These are phyloP conservation scores for Pseudozyma hubeiensis DNA, from an alignment of 1,284 basidiomycete species.

Conservation along the genomic window DNA sequence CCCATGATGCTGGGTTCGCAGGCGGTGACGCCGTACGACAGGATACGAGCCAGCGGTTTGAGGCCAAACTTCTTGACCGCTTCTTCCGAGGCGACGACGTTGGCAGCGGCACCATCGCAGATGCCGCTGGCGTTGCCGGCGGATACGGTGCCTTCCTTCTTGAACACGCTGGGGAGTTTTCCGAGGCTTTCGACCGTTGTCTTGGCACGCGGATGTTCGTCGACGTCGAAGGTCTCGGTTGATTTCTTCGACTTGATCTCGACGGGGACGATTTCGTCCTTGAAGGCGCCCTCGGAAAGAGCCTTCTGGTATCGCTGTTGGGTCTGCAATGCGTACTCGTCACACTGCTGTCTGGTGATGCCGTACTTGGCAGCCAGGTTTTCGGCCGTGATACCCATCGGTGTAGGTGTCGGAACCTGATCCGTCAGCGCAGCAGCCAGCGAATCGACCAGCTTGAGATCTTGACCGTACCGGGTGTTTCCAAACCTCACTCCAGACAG, in stretches of 20 bases:
- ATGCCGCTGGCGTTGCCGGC: conserved; percentile 95
- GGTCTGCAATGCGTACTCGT: conserved; percentile 71
- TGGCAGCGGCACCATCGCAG: conserved; percentile 96
- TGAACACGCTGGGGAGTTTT: conserved; percentile 86
- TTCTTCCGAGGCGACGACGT: conserved; percentile 90
- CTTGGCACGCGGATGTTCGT: conserved; percentile 76
- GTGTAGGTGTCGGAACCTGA: conserved; percentile 72
- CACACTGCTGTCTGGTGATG: conserved; percentile 87
- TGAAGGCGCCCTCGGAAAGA: conserved; percentile 70
- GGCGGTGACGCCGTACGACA: conserved; percentile 75
- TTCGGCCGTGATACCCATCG: conserved; percentile 82
- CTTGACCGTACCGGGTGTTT: conserved; percentile 71
- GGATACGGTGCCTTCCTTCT: conserved; percentile 87
- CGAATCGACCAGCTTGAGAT: conserved; percentile 74
- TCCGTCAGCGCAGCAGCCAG: conserved; percentile 73
- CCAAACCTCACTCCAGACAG: conserved; percentile 69
- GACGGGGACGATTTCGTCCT: conserved; percentile 69
- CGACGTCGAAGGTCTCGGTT: conserved; percentile 64
- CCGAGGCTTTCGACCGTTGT: conserved; percentile 93
- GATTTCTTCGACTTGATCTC: conserved; percentile 67
- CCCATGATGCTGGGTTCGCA: conserved; percentile 74
- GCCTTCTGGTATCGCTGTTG: conserved; percentile 70
- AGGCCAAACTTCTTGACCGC: conserved; percentile 85
- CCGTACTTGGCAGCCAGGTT: conserved; percentile 83
- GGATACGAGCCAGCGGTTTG: conserved; percentile 88